These are phyloP conservation scores for Ottelia alismoides DNA, from an alignment of 106 monocot genomes.

Conservation along the genomic window DNA sequence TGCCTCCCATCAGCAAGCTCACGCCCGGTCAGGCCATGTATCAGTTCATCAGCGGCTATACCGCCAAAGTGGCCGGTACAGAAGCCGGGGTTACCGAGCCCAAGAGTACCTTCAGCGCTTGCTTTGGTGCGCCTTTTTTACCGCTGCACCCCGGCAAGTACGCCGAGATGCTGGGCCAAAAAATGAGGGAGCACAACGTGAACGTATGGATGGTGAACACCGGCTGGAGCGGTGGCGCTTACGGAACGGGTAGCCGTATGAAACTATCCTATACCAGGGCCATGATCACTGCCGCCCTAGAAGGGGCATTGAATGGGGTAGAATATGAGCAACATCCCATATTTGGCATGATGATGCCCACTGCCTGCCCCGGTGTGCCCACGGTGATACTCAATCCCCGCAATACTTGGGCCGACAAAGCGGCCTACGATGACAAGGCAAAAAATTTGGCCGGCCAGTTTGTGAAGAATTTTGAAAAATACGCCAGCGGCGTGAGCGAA, in stretches of 20 bases:
- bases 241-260: constrained; percentile 72
- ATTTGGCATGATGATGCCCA: constrained; percentile 77
- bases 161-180: constrained; percentile 83
- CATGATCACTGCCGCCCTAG: constrained; percentile 81
- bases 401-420: too few species aligned
- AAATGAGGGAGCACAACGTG: constrained; percentile 73
- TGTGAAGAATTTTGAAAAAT: too few species aligned
- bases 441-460: too few species aligned
- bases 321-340: constrained; percentile 49
- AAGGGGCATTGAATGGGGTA: constrained; percentile 45
- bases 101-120: constrained; percentile 84
- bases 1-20: constrained; percentile 91
- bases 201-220: constrained; percentile 91
- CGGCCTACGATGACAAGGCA: too few species aligned
- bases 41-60: constrained; percentile 94
- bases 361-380: constrained; percentile 47
- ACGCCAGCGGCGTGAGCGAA: too few species aligned
- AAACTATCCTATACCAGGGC: constrained; percentile 59
- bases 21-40: constrained; percentile 88
- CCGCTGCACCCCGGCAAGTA: constrained; percentile 86
- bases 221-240: constrained; percentile 92
- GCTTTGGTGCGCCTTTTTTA: constrained; percentile 89
- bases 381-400: constrained; percentile 73
- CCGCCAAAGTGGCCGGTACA: too few species aligned
- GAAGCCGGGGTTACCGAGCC: constrained; percentile 84